Evolutionary conservation across 164 flowering plant genomes (phyloP), one percentile per base, ranked within the genome.

Genomic region (Nelumbo lutea): DNA sequence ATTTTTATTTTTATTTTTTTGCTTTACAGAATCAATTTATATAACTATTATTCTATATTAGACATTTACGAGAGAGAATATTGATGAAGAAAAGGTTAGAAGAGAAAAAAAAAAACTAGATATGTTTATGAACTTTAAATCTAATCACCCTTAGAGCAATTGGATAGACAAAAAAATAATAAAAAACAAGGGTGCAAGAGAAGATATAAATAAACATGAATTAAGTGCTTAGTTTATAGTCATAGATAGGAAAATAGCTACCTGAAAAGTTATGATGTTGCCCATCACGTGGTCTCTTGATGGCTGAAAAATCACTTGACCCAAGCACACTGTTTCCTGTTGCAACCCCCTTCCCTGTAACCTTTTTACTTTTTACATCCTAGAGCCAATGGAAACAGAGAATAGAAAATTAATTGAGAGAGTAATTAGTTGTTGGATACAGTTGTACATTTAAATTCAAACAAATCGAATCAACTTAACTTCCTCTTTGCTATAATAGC

Each of bases 221-320:
- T 27, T 3, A 42, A 0, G 6, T 52, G 46, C 42, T 42, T 38
- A 45, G 51, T 7, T 42, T 39, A 47, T 15, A 38, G 59, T 13
- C 27, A 14, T 61, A 13, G 44, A 51, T 2, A 8, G 46, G 39
- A 41, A 58, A 55, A 50, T 2, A 59, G 50, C 79, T 66, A 85
- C 88, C 88, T 83, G 86, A 59, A 64, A 69, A 62, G 4, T 71
- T 75, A 62, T 73, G 71, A 66, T 52, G 63, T 53, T 69, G 76
- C 57, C 73, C 70, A 58, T 82, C 86, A 41, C 75, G 78, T 8
- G 62, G 62, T 80, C 83, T 85, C 71, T 82, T 87, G 45, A 65
- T 70, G 70, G 64, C 70, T 2, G 51, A 48, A 9, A 75, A 51
- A 66, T 74, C 76, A 53, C 65, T 82, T 40, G 81, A 58, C 59